phyloP scores from a whole-genome alignment of 768 basidiomycete species.

The Asterophora lycoperdoides region DNA sequence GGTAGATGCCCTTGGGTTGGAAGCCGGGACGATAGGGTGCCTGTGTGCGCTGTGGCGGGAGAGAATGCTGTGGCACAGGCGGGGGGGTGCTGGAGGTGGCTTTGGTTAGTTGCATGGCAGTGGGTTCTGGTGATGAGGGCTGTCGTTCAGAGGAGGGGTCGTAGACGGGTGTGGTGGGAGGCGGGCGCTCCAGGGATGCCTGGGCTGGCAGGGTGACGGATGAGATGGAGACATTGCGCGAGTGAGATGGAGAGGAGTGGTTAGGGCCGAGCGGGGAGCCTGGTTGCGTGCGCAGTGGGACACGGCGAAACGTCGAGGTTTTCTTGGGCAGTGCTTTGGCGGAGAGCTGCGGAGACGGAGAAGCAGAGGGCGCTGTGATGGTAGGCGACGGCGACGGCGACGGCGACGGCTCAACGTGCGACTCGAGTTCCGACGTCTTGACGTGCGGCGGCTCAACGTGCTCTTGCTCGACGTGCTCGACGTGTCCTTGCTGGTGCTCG shows the following conservation, averaged over 20 bases:
- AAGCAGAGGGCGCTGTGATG: neutral
- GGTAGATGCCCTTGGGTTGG: slow-evolving; percentile 84
- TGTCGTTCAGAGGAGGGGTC: neutral
- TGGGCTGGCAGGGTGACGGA: neutral
- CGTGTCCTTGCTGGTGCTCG: too few relatives aligned
- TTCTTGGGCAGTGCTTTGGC: slow-evolving; percentile 17
- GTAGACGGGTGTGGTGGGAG: neutral
- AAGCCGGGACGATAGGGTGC: slow-evolving; percentile 89
- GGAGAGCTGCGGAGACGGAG: slow-evolving; percentile 6
- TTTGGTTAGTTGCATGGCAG: neutral
- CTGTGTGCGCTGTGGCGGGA: slow-evolving; percentile 17
- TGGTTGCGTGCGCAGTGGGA: slow-evolving; percentile 35
- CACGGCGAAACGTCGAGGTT: slow-evolving; percentile 45
- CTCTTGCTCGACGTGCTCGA: too few relatives aligned
- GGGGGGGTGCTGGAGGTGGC: neutral
- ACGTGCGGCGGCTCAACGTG: too few relatives aligned
- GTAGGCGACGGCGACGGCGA: neutral
- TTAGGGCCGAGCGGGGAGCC: slow-evolving; percentile 29
- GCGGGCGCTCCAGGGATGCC: neutral
- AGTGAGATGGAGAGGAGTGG: slow-evolving; percentile 16
- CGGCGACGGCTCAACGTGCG: too few relatives aligned
- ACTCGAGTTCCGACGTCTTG: too few relatives aligned
- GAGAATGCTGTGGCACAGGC: neutral
- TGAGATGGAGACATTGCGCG: slow-evolving; percentile 13
- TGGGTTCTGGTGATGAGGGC: neutral